Evolutionary conservation across 192 early-diverging fungal species (phyloP), one percentile per base, ranked within the genome.

Genomic region (Spizellomyces punctatus): DNA sequence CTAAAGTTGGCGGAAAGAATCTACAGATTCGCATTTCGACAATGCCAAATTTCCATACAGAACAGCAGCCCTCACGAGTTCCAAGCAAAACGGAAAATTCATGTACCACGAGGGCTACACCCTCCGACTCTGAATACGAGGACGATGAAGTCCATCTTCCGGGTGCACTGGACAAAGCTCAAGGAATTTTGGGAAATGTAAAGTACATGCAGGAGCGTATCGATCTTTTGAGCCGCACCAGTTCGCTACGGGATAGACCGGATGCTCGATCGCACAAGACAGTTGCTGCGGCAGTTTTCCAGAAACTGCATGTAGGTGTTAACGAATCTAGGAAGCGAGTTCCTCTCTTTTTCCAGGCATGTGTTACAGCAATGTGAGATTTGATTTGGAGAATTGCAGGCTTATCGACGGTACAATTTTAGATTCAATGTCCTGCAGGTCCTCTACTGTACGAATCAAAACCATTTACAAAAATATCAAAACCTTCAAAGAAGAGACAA

Each of bases 401-500:
- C 27, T 36, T 36, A 36, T 19, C 4, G 17, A 54, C 4, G 12
- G 50, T n/a, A 0, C 14, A 0, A 54, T 54, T 54, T 0, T 19
- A 54, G 50, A 19, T 54, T 19, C 50, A 54, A 54, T n/a, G 14
- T 2, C 50, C 50, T n/a, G 12, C 50, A 19, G 72, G 64, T 14
- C 12, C 55, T 21, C 21, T 74, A 17, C 27, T 17, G 44, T 74
- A 95, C 78, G 85, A 90, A 19, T 91, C 91, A 50, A 86, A 86
- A 48, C 89, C 91, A 6, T 91, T 97, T 72, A 93, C 92, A 63
- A 91, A 95, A 17, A 95, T 97, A 62, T 93, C 91, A 69, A 97
- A 98, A 79, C 94, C 95, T 4, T 90, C 88, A 52, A 95, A 94
- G 80, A 95, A 95, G 81, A 85, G 91, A 52, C 92, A 94, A 64